Conservation (phyloP, 2,329 filamentous ascomycete species). For the Pseudocercospora fijiensis region DNA sequence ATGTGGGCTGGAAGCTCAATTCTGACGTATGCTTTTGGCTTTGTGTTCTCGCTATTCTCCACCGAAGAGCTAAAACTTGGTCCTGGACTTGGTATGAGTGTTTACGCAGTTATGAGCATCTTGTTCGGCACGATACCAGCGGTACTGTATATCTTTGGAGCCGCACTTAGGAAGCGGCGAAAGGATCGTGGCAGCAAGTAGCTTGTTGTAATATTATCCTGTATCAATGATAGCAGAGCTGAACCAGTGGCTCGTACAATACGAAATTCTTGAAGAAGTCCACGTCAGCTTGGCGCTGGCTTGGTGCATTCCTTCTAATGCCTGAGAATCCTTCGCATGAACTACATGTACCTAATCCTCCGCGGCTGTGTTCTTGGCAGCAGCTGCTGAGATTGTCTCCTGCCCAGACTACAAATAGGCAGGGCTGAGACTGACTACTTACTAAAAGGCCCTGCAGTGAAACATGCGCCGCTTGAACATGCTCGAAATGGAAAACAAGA, state of each 20-base stretch:
- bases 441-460: neutral
- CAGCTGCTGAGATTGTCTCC: neutral
- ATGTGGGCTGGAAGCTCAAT: constrained; percentile 58
- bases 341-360: neutral
- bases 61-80: constrained; percentile 46
- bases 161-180: neutral
- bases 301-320: neutral
- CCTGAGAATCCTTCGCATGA: neutral
- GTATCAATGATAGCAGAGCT: neutral
- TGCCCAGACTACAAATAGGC: neutral
- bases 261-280: neutral
- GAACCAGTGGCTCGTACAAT: neutral
- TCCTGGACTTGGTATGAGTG: constrained; percentile 40
- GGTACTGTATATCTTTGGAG: constrained; percentile 6
- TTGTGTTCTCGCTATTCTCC: constrained; percentile 60
- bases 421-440: neutral
- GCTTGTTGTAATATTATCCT: neutral
- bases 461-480: neutral
- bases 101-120: constrained; percentile 40
- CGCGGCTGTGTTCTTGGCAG: neutral
- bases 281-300: constrained; percentile 1
- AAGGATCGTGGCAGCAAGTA: neutral
- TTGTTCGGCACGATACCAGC: constrained; percentile 2
- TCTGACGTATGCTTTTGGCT: constrained; percentile 55
- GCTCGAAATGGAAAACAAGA: neutral